Base-by-base conservation (phyloP, 371 early-diverging fungal genomes). In the Blyttiomyces sp. region DNA sequence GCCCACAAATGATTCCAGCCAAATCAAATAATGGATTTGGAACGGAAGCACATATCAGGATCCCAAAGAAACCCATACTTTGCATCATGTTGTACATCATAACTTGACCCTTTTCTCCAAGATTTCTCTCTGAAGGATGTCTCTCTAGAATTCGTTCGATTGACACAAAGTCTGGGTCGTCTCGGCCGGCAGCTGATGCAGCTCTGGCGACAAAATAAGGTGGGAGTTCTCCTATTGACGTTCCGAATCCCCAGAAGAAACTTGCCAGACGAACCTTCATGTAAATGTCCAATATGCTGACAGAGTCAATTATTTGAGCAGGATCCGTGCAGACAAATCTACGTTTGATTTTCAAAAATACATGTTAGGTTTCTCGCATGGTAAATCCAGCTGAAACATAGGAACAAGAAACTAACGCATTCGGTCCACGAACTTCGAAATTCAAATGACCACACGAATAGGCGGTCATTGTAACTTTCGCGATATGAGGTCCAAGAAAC, bases 21-120 rank as follows among this genome's bases (percentile, higher is more conserved):
- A 95, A 79, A 67, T 95, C 95, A 73, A 94, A 95, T 32, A 95
- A 70, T n/a, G 95, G 95, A 60, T 94, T 95, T 9, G 95, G 95
- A 17, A 86, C 87, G 33, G 93, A 93, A 5, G 95, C 95, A 72
- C 88, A 90, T 3, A 93, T 59, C 21, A 95, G 77, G 32, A 95
- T 94, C 35, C 94, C 95, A 54, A 84, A 79, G 65, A 95, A 94
- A 1, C 94, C 95, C 5, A 89, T 72, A 0, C 79, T 80, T 55
- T 83, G 80, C 68, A 95, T 77, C 34, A 86, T 64, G 21, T 77
- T 59, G 71, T 86, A 81, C 31, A 94, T 76, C 48, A 72, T 65
- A 11, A 87, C 68, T 23, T 88, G 76, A 5, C 82, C 73, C 0
- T 76, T 69, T 52, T 92, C 90, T 35, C 82, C 82, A 4, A 67